Conservation (phyloP, 306 rosid species). For the Medicago ruthenica region DNA sequence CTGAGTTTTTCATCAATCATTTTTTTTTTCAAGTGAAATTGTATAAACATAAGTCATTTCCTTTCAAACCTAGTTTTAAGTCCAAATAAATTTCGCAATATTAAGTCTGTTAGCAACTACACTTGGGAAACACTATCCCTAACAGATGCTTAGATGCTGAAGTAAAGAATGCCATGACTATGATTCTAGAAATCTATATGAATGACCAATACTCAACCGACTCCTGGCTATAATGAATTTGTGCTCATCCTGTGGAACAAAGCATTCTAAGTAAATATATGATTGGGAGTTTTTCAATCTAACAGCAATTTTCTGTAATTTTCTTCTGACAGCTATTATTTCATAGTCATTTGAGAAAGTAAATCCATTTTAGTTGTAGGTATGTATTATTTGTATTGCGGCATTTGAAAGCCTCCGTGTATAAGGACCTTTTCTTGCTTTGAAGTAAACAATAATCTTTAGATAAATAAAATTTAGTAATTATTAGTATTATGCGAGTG, state of each 20-base stretch:
- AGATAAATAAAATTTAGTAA: no score
- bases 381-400: constrained; percentile 8
- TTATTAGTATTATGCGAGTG: no score
- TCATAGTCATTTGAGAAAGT: not conserved
- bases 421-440: not conserved
- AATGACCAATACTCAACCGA: no score
- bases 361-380: not conserved
- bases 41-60: not conserved
- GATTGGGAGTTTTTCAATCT: no score
- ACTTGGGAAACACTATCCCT: no score
- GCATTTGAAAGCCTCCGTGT: constrained; percentile 23
- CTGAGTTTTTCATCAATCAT: not conserved
- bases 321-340: no score
- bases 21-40: not conserved
- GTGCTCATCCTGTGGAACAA: no score
- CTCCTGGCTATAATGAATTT: no score
- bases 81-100: not conserved
- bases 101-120: not conserved
- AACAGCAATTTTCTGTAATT: no score
- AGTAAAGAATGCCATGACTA: not conserved
- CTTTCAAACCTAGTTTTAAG: not conserved
- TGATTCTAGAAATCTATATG: no score
- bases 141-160: not conserved
- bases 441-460: no score
- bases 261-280: no score